phyloP scores from a whole-genome alignment of 75 land plant species.

The Pinus taeda region DNA sequence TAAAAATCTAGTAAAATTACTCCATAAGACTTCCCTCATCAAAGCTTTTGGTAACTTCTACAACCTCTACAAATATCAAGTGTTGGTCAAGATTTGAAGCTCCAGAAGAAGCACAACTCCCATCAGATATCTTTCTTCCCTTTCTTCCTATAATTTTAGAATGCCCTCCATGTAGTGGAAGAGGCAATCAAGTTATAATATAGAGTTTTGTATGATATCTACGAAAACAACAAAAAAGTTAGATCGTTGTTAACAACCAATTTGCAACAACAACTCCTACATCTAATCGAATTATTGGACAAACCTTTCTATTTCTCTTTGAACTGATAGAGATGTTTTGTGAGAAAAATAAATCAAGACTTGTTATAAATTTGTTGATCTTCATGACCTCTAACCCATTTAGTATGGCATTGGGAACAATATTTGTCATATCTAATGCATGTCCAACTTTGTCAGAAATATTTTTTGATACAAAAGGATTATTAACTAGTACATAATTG shows the following conservation, averaged over 20 bases:
- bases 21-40: slow-evolving; percentile 17
- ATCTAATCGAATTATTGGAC: slow-evolving; percentile 32
- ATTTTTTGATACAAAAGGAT: not conserved
- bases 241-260: not conserved
- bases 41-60: slow-evolving; percentile 71
- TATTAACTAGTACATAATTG: slow-evolving; percentile 38
- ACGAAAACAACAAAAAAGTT: too few species aligned
- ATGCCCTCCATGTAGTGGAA: too few species aligned
- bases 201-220: too few species aligned
- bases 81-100: slow-evolving; percentile 35
- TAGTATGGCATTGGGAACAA: slow-evolving; percentile 37
- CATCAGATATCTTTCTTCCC: slow-evolving; percentile 22
- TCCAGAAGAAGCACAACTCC: slow-evolving; percentile 53
- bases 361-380: slow-evolving; percentile 42
- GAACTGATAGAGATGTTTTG: slow-evolving; percentile 5
- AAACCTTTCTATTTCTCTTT: slow-evolving; percentile 20
- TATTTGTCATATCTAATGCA: slow-evolving; percentile 50
- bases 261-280: slow-evolving; percentile 30
- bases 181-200: too few species aligned
- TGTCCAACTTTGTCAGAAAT: slow-evolving; percentile 21
- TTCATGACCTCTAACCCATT: slow-evolving; percentile 94
- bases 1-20: too few species aligned
- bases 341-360: slow-evolving; percentile 16
- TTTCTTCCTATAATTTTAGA: not conserved
- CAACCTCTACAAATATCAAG: slow-evolving; percentile 60